Evolutionary conservation across 495 filamentous ascomycete species (phyloP), one percentile per base, ranked within the genome.

Genomic region (Lophiostoma macrostomum): DNA sequence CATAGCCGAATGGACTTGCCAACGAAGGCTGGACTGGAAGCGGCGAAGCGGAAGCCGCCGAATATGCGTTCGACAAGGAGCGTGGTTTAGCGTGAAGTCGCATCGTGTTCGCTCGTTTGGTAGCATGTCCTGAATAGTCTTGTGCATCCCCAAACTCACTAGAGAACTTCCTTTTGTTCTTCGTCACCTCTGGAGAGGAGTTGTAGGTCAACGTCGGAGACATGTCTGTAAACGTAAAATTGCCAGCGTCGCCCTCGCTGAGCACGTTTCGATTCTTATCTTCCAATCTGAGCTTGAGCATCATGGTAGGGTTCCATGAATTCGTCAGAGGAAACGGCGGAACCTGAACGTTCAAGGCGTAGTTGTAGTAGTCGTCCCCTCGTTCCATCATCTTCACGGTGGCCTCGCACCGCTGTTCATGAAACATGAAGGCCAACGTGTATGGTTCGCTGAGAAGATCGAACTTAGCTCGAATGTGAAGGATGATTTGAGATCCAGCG

Each of bases 381-480:
- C 76, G 76, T 4, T 79, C 75, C 10, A 85, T 68, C 62, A 83
- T 84, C 20, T 76, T 72, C 7, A 88, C 71, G 14, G 80, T 73
- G 25, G 84, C 83, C 31, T 76, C 72, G 67, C 81, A 84, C 67
- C 80, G 77, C 59, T 83, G 79, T 5, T 79, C 76, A 7, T 88
- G 91, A 65, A 96, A 95, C 27, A 83, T 80, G 20, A 96, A 69
- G 56, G 74, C 82, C 55, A 87, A 79, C 31, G 71, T 74, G 0
- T 79, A 74, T 19, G 75, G 74, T 16, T 77, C 54, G 25, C 19
- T 74, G 59, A 85, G 74, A 16, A 83, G 69, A 56, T 95, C 88
- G 66, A 85, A 86, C 24, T 82, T 78, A 11, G 82, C 84, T 54
- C 81, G 79, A 37, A 95, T 80, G 65, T 86, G 82, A 42, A 96